Evolutionary conservation across 2,329 filamentous ascomycete genomes (phyloP), one percentile per base, ranked within the genome.

Genomic region (Hypoxylon sp.): DNA sequence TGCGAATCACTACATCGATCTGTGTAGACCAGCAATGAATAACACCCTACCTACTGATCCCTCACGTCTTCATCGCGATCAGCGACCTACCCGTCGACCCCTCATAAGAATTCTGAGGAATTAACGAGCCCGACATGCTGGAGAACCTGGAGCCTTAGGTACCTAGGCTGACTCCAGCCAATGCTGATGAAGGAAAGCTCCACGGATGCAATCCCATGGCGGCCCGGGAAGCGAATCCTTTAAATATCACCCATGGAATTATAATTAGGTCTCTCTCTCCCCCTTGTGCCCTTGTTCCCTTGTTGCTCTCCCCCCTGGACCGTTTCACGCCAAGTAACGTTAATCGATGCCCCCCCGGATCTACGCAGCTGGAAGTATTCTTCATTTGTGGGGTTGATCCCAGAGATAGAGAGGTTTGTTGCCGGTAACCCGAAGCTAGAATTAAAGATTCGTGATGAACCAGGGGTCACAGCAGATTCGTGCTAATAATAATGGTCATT

Each of bases 401-500:
- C 42, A 53, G 37, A 35, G 48, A 33, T 4, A 52, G 26, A 35
- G 24, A 26, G 8, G 5, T 22, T 24, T 26, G 53, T 33, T 63
- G 61, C 65, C 66, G 66, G 37, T 44, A 50, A 52, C 67, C 67
- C 63, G 67, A 64, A 63, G 55, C n/a, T n/a, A n/a, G n/a, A n/a
- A n/a, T n/a, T n/a, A n/a, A n/a, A n/a, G n/a, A n/a, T n/a, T n/a
- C n/a, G n/a, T n/a, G n/a, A n/a, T n/a, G n/a, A n/a, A n/a, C n/a
- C n/a, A n/a, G n/a, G n/a, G n/a, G n/a, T n/a, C n/a, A n/a, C n/a
- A n/a, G n/a, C n/a, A n/a, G n/a, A n/a, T n/a, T n/a, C n/a, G n/a
- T n/a, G n/a, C n/a, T n/a, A n/a, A n/a, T n/a, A n/a, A n/a, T n/a
- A n/a, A n/a, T n/a, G n/a, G n/a, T n/a, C n/a, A n/a, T n/a, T n/a